phyloP scores from a whole-genome alignment of 306 rosid species.

The Leucaena leucocephala region DNA sequence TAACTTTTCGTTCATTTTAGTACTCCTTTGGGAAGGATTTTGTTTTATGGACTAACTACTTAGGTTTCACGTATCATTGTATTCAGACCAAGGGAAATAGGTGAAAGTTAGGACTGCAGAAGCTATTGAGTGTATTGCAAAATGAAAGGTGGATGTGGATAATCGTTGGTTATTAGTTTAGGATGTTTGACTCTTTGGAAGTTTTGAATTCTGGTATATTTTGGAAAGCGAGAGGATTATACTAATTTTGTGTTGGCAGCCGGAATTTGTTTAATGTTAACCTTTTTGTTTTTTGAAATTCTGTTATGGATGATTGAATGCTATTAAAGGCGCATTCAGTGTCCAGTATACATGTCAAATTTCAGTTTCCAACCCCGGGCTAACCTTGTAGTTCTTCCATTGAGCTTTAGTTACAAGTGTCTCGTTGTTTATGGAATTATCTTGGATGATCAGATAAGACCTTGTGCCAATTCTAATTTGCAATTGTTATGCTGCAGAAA shows the following conservation, averaged over 20 bases:
- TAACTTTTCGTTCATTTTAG: neutral
- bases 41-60: neutral
- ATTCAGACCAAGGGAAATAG: neutral
- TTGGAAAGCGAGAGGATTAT: neutral
- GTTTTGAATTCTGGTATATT: neutral
- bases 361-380: slow-evolving; percentile 10
- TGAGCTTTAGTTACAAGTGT: slow-evolving; percentile 17
- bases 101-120: neutral
- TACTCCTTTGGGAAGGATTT: neutral
- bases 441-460: slow-evolving; percentile 8
- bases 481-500: too few relatives aligned
- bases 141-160: neutral
- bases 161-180: neutral
- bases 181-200: neutral
- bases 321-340: neutral
- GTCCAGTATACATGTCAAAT: neutral
- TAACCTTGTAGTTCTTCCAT: neutral
- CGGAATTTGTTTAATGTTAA: neutral
- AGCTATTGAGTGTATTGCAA: neutral
- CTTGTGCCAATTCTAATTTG: too few relatives aligned
- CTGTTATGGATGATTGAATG: neutral
- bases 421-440: neutral
- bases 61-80: neutral
- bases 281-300: neutral
- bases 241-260: neutral